These are phyloP conservation scores for Candida parachauliodes DNA, from an alignment of 805 yeast genomes.

Conservation along the genomic window DNA sequence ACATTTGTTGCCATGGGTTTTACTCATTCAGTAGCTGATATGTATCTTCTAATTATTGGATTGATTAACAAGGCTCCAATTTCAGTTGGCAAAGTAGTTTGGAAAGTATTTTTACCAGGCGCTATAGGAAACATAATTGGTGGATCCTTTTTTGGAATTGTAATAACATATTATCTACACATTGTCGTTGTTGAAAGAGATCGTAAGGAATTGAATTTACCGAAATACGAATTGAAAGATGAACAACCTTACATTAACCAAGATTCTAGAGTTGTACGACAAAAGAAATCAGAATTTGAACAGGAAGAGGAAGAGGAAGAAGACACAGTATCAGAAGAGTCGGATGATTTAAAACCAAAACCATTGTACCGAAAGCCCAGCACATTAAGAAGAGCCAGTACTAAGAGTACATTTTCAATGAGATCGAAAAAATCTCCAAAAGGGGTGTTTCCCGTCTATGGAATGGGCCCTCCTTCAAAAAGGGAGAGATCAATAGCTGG, in stretches of 20 bases:
- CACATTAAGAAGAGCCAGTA: constrained; percentile 7
- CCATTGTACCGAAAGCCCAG: neutral
- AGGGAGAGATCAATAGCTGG: constrained; percentile 57
- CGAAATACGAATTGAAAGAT: constrained; percentile 67
- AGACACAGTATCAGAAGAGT: neutral
- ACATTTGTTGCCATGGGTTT: constrained; percentile 78
- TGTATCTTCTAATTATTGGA: constrained; percentile 66
- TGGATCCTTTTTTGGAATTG: constrained; percentile 63
- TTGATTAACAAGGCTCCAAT: constrained; percentile 63
- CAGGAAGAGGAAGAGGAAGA: constrained; percentile 2
- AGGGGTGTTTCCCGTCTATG: constrained; percentile 76
- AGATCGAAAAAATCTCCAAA: constrained; percentile 50
- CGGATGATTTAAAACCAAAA: constrained; percentile 3
- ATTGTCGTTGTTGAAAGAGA: constrained; percentile 70
- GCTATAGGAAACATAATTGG: constrained; percentile 76
- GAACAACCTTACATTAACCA: constrained; percentile 76
- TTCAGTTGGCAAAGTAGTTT: constrained; percentile 60
- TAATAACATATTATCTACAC: constrained; percentile 72
- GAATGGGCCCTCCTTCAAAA: constrained; percentile 65
- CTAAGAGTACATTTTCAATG: constrained; percentile 7
- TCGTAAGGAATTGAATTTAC: constrained; percentile 56
- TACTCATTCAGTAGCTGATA: constrained; percentile 80
- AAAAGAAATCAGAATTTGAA: constrained; percentile 7
- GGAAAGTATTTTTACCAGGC: constrained; percentile 73
- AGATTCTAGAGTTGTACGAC: constrained; percentile 75